Conservation (phyloP, 176 grass and related monocot genomes). For the Urochloa ruziziensis region DNA sequence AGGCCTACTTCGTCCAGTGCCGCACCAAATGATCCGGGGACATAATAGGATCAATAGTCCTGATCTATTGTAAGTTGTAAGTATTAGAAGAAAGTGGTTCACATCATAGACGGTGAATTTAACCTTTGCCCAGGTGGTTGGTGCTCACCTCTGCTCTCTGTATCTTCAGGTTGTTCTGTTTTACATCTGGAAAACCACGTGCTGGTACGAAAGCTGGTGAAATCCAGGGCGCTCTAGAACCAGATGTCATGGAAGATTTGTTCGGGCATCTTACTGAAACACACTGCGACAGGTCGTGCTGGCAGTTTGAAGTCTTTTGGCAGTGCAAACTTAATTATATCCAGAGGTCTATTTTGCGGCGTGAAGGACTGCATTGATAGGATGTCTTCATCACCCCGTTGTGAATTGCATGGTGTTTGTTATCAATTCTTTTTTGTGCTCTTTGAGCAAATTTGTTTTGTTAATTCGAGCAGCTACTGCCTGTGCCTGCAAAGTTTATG, state of each 20-base stretch:
- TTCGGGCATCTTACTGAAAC: neutral
- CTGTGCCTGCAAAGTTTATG: neutral
- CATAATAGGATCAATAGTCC: neutral
- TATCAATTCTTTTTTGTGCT: neutral
- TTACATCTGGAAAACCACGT: conserved; percentile 17
- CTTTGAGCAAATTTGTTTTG: neutral
- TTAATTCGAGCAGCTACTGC: neutral
- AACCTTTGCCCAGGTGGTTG: neutral
- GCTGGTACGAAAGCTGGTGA: neutral
- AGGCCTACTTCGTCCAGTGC: conserved; percentile 5
- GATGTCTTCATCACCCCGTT: too few species aligned
- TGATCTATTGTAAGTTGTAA: conserved; percentile 21
- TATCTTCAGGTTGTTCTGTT: conserved; percentile 34
- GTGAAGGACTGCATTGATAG: neutral
- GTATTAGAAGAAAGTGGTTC: neutral
- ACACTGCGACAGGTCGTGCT: neutral
- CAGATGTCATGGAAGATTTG: neutral
- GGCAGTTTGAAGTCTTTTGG: neutral
- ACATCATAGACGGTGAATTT: neutral
- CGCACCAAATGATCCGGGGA: conserved; percentile 29
- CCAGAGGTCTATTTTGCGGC: neutral
- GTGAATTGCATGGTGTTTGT: neutral
- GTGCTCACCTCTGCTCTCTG: neutral
- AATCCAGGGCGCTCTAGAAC: neutral
- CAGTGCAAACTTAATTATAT: neutral